Base-by-base conservation (phyloP, 2,329 filamentous ascomycete species). In the Camptophora hylomeconis region DNA sequence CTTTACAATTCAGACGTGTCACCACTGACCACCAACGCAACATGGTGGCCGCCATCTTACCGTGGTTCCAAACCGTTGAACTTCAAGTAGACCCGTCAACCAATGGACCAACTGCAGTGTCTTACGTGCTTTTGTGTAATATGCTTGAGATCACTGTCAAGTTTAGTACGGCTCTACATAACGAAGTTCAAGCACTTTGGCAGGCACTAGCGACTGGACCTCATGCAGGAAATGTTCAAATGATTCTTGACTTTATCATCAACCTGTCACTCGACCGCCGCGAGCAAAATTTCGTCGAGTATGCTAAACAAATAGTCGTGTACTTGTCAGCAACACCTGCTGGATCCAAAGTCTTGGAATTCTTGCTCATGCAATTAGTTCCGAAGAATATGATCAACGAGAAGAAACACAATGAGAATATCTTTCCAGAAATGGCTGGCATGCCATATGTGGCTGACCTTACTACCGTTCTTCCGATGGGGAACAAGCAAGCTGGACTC, bases 281-380 rank as follows among this genome's bases (percentile, higher is more conserved):
- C 26, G 92, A 98, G 52, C 89, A 98, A 47, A 95, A 94, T 45
- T 98, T 94, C 52, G 87, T 98, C 31, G 83, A 94, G 44, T 93
- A 92, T 49, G 87, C 87, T 4, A 98, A 95, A 58, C 89, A 98
- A 53, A 89, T 98, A 29, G 84, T 95, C 10, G 92, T 98, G 1
- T 95, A 94, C 51, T 55, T 98, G 4, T 92, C 89, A 0, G 89
- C 82, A 40, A 93, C 69, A 47, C 79, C 56, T 49, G 75, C 86
- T 2, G 86, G 86, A 1, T 77, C 81, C 26, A 92, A 92, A 47
- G 86, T 98, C 3, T 77, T 98, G 7, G 89, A 98, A 40, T 94
- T 94, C 43, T 65, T 98, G 31, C 61, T 95, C 16, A 67, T 92
- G 55, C 84, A 94, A 41, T 84, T 98, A 38, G 81, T 74, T 0